Evolutionary conservation across 441 rosid species (phyloP).

Genomic region (Adansonia gregorii): DNA sequence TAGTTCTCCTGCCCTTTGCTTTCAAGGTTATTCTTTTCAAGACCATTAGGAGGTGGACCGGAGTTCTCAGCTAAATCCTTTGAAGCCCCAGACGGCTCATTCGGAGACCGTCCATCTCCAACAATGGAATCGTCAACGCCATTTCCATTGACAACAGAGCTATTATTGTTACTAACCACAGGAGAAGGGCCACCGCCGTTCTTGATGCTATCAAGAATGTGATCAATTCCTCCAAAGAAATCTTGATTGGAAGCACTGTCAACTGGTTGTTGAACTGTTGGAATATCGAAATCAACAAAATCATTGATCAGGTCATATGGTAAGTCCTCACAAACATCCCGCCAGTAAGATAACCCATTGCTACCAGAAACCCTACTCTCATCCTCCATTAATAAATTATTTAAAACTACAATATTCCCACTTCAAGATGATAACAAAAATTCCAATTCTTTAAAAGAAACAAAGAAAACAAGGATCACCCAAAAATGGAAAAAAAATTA

Average conservation of each 20-base stretch:
- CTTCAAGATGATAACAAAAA: slow-evolving; percentile 24
- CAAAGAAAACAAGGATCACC: not conserved
- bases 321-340: slow-evolving; percentile 20
- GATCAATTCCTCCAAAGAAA: slow-evolving; percentile 96
- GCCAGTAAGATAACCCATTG: slow-evolving; percentile 51
- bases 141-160: slow-evolving; percentile 27
- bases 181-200: slow-evolving; percentile 74
- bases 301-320: slow-evolving; percentile 39
- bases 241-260: slow-evolving; percentile 57
- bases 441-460: no score
- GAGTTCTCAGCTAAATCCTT: slow-evolving; percentile 27
- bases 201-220: slow-evolving; percentile 83
- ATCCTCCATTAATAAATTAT: slow-evolving; percentile 50
- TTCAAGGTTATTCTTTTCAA: slow-evolving; percentile 26
- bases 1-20: slow-evolving; percentile 33
- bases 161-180: slow-evolving; percentile 18
- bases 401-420: not conserved
- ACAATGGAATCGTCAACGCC: slow-evolving; percentile 33
- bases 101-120: slow-evolving; percentile 32
- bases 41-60: slow-evolving; percentile 33
- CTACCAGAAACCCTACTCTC: slow-evolving; percentile 54
- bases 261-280: slow-evolving; percentile 46
- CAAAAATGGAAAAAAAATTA: not conserved
- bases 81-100: slow-evolving; percentile 35
- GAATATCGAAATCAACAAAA: slow-evolving; percentile 69